phyloP scores from a whole-genome alignment of 1,139 yeast genomes.

The Sugiyamaella grinbergsii region DNA sequence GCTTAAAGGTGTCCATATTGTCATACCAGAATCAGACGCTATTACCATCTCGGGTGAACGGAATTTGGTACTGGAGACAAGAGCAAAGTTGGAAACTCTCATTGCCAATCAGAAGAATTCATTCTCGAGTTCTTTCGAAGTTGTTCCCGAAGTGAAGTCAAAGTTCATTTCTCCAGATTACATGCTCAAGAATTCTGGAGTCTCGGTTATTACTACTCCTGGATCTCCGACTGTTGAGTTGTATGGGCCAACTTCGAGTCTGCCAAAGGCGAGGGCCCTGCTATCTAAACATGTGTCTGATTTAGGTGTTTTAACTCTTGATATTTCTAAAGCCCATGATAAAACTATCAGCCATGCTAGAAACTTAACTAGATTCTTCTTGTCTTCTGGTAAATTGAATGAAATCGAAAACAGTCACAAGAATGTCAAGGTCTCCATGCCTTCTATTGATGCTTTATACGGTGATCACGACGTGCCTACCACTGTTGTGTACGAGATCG shows the following conservation, averaged over 20 bases:
- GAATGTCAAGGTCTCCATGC: conserved; percentile 59
- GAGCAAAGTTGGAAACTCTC: conserved; percentile 51
- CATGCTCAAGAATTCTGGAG: conserved; percentile 58
- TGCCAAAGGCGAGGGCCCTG: conserved; percentile 60
- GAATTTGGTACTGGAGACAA: conserved; percentile 56
- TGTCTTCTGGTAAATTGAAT: conserved; percentile 50
- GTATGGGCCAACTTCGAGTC: conserved; percentile 65
- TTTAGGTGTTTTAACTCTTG: conserved; percentile 67
- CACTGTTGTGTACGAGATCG: conserved; percentile 49
- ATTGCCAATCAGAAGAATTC: conserved; percentile 45
- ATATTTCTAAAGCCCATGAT: conserved; percentile 85
- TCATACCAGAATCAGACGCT: conserved; percentile 39
- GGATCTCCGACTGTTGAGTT: conserved; percentile 52
- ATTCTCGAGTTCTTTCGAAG: conserved; percentile 45
- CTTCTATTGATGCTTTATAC: conserved; percentile 48
- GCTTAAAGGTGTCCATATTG: conserved; percentile 42
- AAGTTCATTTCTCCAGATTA: conserved; percentile 48
- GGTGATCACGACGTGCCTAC: conserved; percentile 36
- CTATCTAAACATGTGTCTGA: conserved; percentile 56
- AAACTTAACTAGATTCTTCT: conserved; percentile 67
- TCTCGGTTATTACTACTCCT: conserved; percentile 60
- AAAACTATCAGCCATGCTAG: conserved; percentile 76
- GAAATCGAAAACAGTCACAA: conserved; percentile 44
- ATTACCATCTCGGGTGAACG: conserved; percentile 65
- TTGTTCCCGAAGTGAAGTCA: conserved; percentile 56